Base-by-base conservation (phyloP, 2,329 filamentous ascomycete species). In the Colletotrichum gloeosporioides region DNA sequence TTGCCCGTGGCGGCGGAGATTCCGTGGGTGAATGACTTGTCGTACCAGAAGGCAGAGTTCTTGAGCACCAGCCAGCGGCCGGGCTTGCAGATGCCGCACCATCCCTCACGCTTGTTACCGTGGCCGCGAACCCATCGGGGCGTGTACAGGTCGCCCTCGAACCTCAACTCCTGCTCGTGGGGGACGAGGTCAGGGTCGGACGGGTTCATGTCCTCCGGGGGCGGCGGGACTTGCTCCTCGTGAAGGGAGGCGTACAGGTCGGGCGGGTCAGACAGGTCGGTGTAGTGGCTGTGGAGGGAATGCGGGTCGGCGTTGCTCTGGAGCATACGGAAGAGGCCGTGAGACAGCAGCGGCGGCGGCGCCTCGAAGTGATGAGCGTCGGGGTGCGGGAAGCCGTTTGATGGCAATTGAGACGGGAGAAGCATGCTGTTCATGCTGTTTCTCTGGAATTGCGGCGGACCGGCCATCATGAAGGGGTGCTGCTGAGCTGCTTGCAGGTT, bases 1-100 rank as follows among this genome's bases (percentile, higher is more conserved):
- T 90, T 93, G 29, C 95, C 95, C 0, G 95, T 96, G 6, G 94
- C 93, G 32, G 94, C 95, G 82, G 94, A 95, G 83, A 98, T 95
- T 66, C 95, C 95, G 82, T 98, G 95, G 3, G 94, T 95, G 83
- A 97, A 98, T 73, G 93, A 95, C 88, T 97, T 96, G 87, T 98
- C 95, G 84, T 98, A 98, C 95, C 95, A 98, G 84, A 95, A 98
- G 8, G 95, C 95, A 71, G 94, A 96, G 86, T 98, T 97, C 87
- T 97, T 98, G 75, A 98, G 88, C 18, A 96, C 95, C 70, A 96
- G 90, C 95, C 95, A 98, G 66, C 95, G 90, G 4, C 95, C 95
- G 4, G 95, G 94, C 83, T 96, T 96, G 88, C 95, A 98, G 79
- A 96, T 94, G 27, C 95, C 95, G 81, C 95, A 98, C 95, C 95